A percentile compares a stretch with the other conserved stretches of the same genome.
Evolutionary conservation across 2,329 filamentous ascomycete species (phyloP).

Genomic region (Verticillium tricorpus): DNA sequence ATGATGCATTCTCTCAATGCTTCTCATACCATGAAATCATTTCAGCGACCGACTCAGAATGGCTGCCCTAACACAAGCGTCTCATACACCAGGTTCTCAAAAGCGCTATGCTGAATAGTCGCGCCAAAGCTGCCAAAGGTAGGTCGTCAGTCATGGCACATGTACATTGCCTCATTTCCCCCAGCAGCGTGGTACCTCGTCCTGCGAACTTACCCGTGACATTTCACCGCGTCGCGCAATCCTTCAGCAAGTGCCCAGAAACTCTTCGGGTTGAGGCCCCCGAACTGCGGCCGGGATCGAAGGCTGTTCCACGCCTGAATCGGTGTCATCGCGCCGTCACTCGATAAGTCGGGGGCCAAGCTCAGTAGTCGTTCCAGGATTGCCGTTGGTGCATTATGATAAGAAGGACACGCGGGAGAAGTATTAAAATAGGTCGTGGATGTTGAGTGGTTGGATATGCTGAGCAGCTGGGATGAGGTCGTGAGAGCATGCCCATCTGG

Average conservation of each 20-base stretch:
- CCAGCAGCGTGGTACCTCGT: neutral
- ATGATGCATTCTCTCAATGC: too few species aligned
- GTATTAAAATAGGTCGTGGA: neutral
- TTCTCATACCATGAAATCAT: neutral
- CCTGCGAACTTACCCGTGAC: slow-evolving; percentile 23
- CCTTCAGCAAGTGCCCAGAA: slow-evolving; percentile 20
- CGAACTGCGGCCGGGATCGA: slow-evolving; percentile 24
- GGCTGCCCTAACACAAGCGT: neutral
- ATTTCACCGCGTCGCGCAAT: slow-evolving; percentile 26
- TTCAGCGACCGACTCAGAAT: neutral
- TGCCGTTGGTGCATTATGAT: slow-evolving; percentile 10
- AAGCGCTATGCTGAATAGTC: neutral
- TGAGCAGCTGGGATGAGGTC: slow-evolving; percentile 15
- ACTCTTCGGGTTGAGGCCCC: slow-evolving; percentile 19
- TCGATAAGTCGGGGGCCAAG: slow-evolving; percentile 17
- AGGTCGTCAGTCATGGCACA: neutral
- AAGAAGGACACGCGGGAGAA: neutral
- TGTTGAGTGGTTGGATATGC: neutral
- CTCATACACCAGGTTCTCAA: slow-evolving; percentile 2
- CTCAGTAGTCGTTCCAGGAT: slow-evolving; percentile 19
- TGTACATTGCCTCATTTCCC: too few species aligned
- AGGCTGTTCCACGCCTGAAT: slow-evolving; percentile 33
- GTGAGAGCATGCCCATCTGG: slow-evolving; percentile 22
- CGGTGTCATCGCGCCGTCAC: slow-evolving; percentile 32
- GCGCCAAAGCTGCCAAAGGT: slow-evolving; percentile 5